Base-by-base conservation (phyloP, 257 asterid species). In the Solanum lignicaule region DNA sequence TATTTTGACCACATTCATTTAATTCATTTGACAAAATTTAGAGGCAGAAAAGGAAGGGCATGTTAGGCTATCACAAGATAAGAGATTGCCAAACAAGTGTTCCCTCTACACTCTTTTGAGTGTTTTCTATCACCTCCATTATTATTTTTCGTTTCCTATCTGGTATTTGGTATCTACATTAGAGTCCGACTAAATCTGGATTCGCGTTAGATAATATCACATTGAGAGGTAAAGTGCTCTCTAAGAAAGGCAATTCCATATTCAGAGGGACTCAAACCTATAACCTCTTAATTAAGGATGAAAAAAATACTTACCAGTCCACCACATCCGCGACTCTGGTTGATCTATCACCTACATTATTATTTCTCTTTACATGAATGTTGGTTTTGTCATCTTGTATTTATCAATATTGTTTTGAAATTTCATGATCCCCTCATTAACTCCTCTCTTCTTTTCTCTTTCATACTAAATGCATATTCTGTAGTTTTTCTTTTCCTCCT, bases 251-350 rank as follows among this genome's bases (percentile, higher is more conserved):
- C 20, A 48, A 48, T 0, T 15, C 20, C 2, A 0, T 48, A 48
- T 48, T 48, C 1, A 48, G 0, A 0, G 23, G 3, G 60, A 16
- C 0, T 16, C 60, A 52, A 52, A 52, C 0, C 3, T 0, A 0
- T 0, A 1, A 52, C 23, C 21, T 52, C 1, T 16, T 52, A 16
- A 52, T 52, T 52, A 52, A 16, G 1, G 0, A 52, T 52, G 43
- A 16, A 52, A 52, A 48, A 18, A 52, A 0, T 52, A 52, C 3
- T 52, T 52, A 52, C 0, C 23, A 52, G 0, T 52, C 60, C 8
- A 1, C 3, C 23, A 16, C 23, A 52, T 43, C 0, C 5, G 0
- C 6, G 52, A 52, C 21, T 0, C 9, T 2, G 9, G 0, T 52
- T 0, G 4, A 0, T 48, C n/a, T 15, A 2, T 14, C 65, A 25